Base-by-base conservation (phyloP, 1,139 yeast species). In the Zygotorulaspora mrakii region DNA sequence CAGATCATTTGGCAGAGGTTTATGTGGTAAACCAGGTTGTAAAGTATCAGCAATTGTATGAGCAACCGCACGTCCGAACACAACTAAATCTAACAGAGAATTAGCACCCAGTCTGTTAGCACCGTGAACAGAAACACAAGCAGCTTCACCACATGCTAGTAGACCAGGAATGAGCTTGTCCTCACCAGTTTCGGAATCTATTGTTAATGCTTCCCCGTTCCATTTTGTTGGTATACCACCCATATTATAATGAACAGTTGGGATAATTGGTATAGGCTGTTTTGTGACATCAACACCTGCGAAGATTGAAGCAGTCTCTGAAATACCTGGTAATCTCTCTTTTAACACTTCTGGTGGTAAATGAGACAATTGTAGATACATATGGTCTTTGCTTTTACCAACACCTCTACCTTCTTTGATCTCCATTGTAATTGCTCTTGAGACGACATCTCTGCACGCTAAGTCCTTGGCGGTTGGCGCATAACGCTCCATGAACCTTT, bases 231-330 rank as follows among this genome's bases (percentile, higher is more conserved):
- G 98, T 55, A 91, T 85, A 80, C 98, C 98, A 68, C 98, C 98
- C 98, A 91, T 91, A 71, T 91, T 91, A 76, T 91, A 91, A 71
- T 91, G 98, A 50, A 91, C 98, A 50, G 98, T 91, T 59, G 98
- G 98, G 62, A 91, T 71, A 58, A 91, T 91, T 59, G 98, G 98
- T 65, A 94, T 94, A 62, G 98, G 98, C 73, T 91, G 96, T 76
- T 91, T 91, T 52, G 98, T 91, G 53, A 91, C 97, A 69, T 91
- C 98, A 55, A 91, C 98, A 74, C 98, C 98, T 39, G 98, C 96
- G 62, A 91, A 91, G 69, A 91, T 91, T 54, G 89, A 86, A 32
- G 97, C 98, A 47, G 98, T 91, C 74, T 91, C 97, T 51, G 97
- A 88, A 59, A 91, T 91, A 82, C 98, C 98, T 57, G 98, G 98